These are phyloP conservation scores for Cytospora paraplurivora DNA, from an alignment of 2,329 filamentous ascomycete genomes.

Conservation along the genomic window DNA sequence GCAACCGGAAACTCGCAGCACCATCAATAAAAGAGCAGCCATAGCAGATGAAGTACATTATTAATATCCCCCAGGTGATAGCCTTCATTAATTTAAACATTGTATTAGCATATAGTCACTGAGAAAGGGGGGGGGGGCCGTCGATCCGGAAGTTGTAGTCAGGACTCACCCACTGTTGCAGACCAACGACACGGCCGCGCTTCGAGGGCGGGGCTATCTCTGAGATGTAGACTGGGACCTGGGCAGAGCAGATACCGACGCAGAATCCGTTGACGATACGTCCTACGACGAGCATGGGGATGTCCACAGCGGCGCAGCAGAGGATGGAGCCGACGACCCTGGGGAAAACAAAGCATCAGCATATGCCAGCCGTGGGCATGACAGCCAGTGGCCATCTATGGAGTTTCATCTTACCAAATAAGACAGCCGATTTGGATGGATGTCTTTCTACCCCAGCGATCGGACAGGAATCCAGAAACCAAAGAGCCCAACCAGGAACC, in stretches of 20 bases:
- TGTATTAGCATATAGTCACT: too few species aligned
- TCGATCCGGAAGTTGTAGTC: too few species aligned
- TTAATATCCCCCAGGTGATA: conserved; percentile 50
- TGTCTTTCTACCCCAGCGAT: conserved; percentile 51
- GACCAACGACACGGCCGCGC: conserved; percentile 46
- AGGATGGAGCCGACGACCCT: conserved; percentile 54
- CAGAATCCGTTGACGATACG: conserved; percentile 71
- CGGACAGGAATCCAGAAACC: conserved; percentile 59
- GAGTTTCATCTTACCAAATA: conserved; percentile 48
- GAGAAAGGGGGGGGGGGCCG: too few species aligned
- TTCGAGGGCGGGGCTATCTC: conserved; percentile 58
- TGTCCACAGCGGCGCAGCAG: conserved; percentile 48
- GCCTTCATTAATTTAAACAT: conserved; percentile 28
- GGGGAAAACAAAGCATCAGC: neutral
- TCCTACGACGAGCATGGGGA: conserved; percentile 64
- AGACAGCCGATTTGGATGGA: conserved; percentile 53
- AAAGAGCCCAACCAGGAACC: conserved; percentile 70
- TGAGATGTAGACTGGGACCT: conserved; percentile 71
- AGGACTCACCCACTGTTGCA: conserved; percentile 43
- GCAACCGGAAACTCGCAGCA: conserved; percentile 49
- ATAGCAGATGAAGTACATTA: conserved; percentile 53
- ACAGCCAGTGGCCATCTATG: neutral
- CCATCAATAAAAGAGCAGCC: conserved; percentile 47
- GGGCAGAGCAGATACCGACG: conserved; percentile 72
- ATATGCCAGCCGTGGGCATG: neutral